Conservation (phyloP, 176 grass and related monocot genomes). For the Secale cereale region DNA sequence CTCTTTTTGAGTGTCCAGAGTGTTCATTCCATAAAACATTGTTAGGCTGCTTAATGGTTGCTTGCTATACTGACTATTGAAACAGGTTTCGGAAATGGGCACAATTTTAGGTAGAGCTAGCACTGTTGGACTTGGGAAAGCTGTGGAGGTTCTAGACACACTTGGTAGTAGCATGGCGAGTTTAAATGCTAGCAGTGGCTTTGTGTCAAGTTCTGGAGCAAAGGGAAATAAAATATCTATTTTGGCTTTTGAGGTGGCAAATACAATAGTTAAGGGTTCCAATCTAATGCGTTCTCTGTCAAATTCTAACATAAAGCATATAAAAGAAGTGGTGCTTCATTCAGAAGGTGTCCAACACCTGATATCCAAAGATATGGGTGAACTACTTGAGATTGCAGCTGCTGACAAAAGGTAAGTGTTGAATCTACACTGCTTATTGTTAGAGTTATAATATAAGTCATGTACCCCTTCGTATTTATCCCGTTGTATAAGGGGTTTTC, state of each 20-base stretch:
- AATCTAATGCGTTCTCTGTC: constrained; percentile 93
- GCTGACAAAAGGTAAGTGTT: constrained; percentile 79
- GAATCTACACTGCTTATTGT: neutral
- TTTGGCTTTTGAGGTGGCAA: constrained; percentile 96
- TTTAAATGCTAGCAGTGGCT: constrained; percentile 67
- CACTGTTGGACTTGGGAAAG: constrained; percentile 73
- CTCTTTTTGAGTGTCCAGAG: neutral
- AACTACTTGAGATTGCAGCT: constrained; percentile 72
- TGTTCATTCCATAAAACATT: neutral
- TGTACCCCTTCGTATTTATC: too few relatives aligned
- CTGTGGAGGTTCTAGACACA: constrained; percentile 92
- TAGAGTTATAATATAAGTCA: too few relatives aligned
- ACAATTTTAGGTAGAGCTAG: constrained; percentile 82
- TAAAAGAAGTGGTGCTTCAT: constrained; percentile 75
- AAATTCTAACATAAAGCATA: constrained; percentile 70
- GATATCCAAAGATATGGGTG: constrained; percentile 84
- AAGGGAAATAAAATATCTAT: constrained; percentile 88
- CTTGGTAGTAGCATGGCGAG: constrained; percentile 90
- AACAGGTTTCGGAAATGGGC: constrained; percentile 84
- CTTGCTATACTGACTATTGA: constrained; percentile 23
- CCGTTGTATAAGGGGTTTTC: too few relatives aligned
- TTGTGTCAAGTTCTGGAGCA: constrained; percentile 53
- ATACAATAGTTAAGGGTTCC: constrained; percentile 88
- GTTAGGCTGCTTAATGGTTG: constrained; percentile 18
- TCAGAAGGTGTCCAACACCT: constrained; percentile 88